Base-by-base conservation (phyloP, 2,329 filamentous ascomycete species). In the Cordyceps cateniannulata region DNA sequence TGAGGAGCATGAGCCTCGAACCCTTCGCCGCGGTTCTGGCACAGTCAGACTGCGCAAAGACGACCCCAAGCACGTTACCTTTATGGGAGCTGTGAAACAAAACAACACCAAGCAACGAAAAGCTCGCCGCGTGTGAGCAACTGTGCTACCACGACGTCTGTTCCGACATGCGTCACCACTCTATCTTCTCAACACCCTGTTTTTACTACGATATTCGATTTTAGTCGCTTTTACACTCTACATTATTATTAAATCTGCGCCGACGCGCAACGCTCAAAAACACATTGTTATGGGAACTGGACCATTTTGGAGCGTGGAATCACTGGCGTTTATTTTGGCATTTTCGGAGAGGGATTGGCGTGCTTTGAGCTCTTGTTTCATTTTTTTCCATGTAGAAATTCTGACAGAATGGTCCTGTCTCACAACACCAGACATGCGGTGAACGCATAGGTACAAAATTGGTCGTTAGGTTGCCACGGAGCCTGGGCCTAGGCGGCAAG, bases 1-100 rank as follows among this genome's bases (percentile, higher is more conserved):
- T 51, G 83, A 85, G 60, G 83, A 84, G 48, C 75, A 80, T 62
- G 77, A 81, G 42, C 65, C 77, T 25, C 75, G 77, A 29, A 67
- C 74, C n/a, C 69, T 82, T 18, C 74, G 78, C 40, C 78, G 77
- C 27, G 75, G 72, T 45, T 68, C 74, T 10, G 75, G 75, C 27
- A 72, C 78, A 10, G 75, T 82, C 61, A 77, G 79, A 62, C 72
- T 84, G 29, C 78, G 80, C 64, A 83, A 83, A 69, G 79, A 83
- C 42, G 81, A 83, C 50, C 68, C 71, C 49, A 84, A 83, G 64
- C 80, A 83, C 59, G 82, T 85, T 57, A 79, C 80, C 14, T 81
- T 85, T 66, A 80, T 85, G 59, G 78, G 73, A 38, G 75, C 81
- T 18, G 75, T 84, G 51, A 78, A 78, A 63, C 57, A 59, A 20